A percentile compares a stretch with the other conserved stretches of the same genome.
These are phyloP conservation scores for Piromyces sp. DNA, from an alignment of 192 early-diverging fungal species.

Conservation along the genomic window DNA sequence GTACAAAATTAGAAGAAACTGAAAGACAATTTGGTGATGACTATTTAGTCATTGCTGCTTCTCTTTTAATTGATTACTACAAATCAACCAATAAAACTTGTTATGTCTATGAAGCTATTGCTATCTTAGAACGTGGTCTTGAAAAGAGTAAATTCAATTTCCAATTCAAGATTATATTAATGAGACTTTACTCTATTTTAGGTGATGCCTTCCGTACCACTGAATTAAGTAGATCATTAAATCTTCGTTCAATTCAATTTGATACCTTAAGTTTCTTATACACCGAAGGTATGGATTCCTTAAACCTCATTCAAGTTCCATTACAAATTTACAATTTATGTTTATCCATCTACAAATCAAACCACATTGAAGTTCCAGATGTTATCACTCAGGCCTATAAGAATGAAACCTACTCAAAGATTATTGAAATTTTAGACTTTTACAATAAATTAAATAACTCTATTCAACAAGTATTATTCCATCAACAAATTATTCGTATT, in stretches of 20 bases:
- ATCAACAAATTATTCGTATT: neutral
- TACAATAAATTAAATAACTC: neutral
- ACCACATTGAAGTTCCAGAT: neutral
- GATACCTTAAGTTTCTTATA: neutral
- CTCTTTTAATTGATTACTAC: slow-evolving; percentile 33
- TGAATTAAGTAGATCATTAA: neutral
- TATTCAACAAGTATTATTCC: neutral
- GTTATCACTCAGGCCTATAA: neutral
- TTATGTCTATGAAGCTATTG: slow-evolving; percentile 18
- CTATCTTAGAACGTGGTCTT: slow-evolving; percentile 59
- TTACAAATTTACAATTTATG: neutral
- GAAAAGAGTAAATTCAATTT: slow-evolving; percentile 59
- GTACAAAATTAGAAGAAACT: slow-evolving; percentile 36
- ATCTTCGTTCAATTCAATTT: neutral
- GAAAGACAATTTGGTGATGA: slow-evolving; percentile 70
- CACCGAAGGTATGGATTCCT: neutral
- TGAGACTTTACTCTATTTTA: slow-evolving; percentile 59
- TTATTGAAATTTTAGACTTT: neutral
- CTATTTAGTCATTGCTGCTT: slow-evolving; percentile 43
- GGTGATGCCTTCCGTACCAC: slow-evolving; percentile 15
- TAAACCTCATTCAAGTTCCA: neutral
- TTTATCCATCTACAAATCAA: neutral
- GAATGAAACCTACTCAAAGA: neutral
- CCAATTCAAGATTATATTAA: slow-evolving; percentile 70
- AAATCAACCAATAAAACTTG: neutral